Evolutionary conservation across 768 basidiomycete species (phyloP), one percentile per base, ranked within the genome.

Genomic region (Gloeostereum incarnatum): DNA sequence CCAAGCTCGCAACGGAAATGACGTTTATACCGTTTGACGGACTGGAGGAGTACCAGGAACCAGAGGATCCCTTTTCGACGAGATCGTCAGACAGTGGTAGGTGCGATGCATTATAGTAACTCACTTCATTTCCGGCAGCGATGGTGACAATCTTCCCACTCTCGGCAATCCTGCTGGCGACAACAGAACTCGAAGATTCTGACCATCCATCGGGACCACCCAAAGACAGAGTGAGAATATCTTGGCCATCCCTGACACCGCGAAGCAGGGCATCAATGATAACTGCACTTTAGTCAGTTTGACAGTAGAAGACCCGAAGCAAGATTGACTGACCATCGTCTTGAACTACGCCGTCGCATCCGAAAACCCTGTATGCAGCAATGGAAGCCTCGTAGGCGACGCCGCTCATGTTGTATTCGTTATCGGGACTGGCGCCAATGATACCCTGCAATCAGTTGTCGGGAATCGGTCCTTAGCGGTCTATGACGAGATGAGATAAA

Each of bases 131-230:
- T 27, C 80, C 81, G 6, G 77, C 76, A 21, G 78, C 69, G 25
- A 78, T 73, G 8, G 73, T 77, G 27, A 84, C 71, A 33, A 80
- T 64, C 47, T 66, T 75, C 5, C 82, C 81, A 18, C 58, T 56
- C 3, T 56, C 62, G 2, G 74, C 69, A 27, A 85, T 68, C 31
- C 78, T 58, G 46, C 71, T 73, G 1, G 78, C 72, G 3, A n/a
- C n/a, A 2, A 81, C 77, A 7, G 73, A 49, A 32, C 59, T 55
- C 6, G 70, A 56, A 17, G 65, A 62, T 48, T 74, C 71, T 1
- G 78, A 76, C 81, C 81, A 86, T 3, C 79, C 80, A 43, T 70
- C 65, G 3, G 66, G 45, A 10, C 74, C 72, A n/a, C n/a, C 81
- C 4, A 85, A 55, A n/a, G 77, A 80, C 47, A 85, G 55, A 3